Conservation (phyloP, 768 basidiomycete species). For the Collybiopsis luxurians region DNA sequence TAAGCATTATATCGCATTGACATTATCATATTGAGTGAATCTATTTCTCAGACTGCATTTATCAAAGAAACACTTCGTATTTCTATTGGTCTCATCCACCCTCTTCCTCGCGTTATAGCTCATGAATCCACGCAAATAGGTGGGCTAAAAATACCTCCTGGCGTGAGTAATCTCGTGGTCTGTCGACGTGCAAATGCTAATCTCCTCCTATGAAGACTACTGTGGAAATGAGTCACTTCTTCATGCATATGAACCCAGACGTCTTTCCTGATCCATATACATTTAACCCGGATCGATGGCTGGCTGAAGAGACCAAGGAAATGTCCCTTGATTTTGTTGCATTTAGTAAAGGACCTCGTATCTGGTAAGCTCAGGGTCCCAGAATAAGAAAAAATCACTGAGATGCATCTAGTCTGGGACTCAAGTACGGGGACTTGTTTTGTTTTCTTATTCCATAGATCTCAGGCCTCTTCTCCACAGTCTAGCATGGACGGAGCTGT, state of each 20-base stretch:
- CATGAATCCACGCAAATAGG: conserved; percentile 28
- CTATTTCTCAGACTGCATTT: conserved; percentile 37
- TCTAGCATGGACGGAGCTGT: conserved; percentile 1
- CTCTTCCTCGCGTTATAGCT: conserved; percentile 40
- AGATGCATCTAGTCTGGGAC: conserved; percentile 1
- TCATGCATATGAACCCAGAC: conserved; percentile 29
- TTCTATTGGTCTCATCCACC: conserved; percentile 37
- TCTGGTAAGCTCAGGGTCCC: neutral
- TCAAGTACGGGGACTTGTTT: neutral
- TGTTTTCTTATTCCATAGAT: neutral
- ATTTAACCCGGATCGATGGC: conserved; percentile 44
- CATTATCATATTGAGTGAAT: neutral
- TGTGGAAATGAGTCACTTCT: conserved; percentile 40
- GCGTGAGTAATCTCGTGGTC: conserved; percentile 28
- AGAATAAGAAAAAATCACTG: no score
- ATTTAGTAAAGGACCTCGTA: conserved; percentile 22
- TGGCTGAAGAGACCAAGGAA: conserved; percentile 24
- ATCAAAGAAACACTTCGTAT: conserved; percentile 46
- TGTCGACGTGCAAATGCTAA: no score
- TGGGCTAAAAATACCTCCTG: conserved; percentile 35
- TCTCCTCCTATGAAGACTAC: conserved; percentile 28
- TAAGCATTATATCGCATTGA: conserved; percentile 15
- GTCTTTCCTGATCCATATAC: conserved; percentile 35
- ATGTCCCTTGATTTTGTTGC: conserved; percentile 37
- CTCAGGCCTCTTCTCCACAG: neutral